These are phyloP conservation scores for Cyberlindnera euphorbiae DNA, from an alignment of 805 yeast genomes.

Conservation along the genomic window DNA sequence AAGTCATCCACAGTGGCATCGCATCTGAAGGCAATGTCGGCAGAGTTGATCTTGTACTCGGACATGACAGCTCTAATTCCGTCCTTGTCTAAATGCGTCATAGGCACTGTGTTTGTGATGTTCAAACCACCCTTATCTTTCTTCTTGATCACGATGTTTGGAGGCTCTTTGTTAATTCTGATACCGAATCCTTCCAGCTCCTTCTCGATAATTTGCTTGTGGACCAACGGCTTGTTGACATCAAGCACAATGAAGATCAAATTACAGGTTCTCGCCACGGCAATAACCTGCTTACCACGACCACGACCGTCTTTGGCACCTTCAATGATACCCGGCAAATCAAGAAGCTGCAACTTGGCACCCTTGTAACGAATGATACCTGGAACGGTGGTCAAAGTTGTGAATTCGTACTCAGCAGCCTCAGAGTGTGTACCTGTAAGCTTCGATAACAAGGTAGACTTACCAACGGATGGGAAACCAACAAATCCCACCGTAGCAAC, in stretches of 20 bases:
- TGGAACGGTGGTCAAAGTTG: conserved; percentile 95
- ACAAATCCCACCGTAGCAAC: conserved; percentile 96
- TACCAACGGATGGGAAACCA: conserved; percentile 94
- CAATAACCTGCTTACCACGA: conserved; percentile 94
- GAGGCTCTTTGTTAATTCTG: conserved; percentile 85
- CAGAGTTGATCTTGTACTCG: conserved; percentile 92
- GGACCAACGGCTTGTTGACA: conserved; percentile 93
- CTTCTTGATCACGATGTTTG: conserved; percentile 85
- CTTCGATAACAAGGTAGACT: conserved; percentile 78
- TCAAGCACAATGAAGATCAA: conserved; percentile 89
- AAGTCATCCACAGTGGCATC: conserved; percentile 97
- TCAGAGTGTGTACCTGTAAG: conserved; percentile 95
- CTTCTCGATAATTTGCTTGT: conserved; percentile 88
- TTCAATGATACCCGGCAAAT: conserved; percentile 85
- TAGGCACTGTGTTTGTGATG: conserved; percentile 88
- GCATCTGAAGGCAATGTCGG: conserved; percentile 93
- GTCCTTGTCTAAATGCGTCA: conserved; percentile 87
- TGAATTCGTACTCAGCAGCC: conserved; percentile 97
- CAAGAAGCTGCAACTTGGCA: conserved; percentile 94
- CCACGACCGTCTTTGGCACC: conserved; percentile 92
- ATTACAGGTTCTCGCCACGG: conserved; percentile 98
- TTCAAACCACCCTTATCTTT: conserved; percentile 96
- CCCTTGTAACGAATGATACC: conserved; percentile 95
- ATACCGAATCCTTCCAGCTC: conserved; percentile 98
- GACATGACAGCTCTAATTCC: conserved; percentile 94